A percentile compares a stretch with the other conserved stretches of the same genome.
phyloP scores from a whole-genome alignment of 371 early-diverging fungal species.

The Batkoa obscura region DNA sequence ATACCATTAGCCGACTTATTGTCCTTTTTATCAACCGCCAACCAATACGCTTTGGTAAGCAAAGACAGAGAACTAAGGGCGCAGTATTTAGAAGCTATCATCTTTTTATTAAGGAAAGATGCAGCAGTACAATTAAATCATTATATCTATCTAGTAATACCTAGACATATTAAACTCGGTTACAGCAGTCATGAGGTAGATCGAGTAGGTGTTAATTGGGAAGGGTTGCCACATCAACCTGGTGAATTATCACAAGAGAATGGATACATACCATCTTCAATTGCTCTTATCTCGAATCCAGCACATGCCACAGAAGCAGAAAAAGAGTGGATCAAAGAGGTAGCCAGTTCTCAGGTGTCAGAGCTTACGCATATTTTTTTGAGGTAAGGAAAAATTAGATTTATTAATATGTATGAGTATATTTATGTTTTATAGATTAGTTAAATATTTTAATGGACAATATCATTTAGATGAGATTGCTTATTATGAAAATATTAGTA shows the following conservation, averaged over 20 bases:
- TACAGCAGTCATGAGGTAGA: conserved; percentile 22
- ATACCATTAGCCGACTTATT: conserved; percentile 48
- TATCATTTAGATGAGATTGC: conserved; percentile 67
- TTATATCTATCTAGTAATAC: conserved; percentile 50
- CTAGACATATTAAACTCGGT: conserved; percentile 25
- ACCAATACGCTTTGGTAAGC: conserved; percentile 40
- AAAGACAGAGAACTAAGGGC: conserved; percentile 40
- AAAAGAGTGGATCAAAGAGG: conserved; percentile 21
- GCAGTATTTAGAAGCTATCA: conserved; percentile 60
- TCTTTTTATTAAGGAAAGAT: conserved; percentile 56
- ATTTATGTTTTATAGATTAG: background rate
- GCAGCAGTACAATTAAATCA: conserved; percentile 66
- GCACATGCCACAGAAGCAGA: conserved; percentile 23
- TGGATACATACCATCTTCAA: conserved; percentile 13
- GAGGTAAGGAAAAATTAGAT: no score
- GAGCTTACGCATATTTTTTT: conserved; percentile 37
- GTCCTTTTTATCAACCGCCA: conserved; percentile 47
- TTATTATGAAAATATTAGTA: conserved; percentile 47
- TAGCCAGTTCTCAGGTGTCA: conserved; percentile 25
- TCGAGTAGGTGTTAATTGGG: conserved; percentile 9
- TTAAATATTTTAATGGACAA: conserved; percentile 63
- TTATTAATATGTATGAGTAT: background rate
- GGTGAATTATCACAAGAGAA: conserved; percentile 9
- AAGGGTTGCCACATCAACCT: background rate
- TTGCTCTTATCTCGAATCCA: conserved; percentile 23